A percentile compares a stretch with the other conserved stretches of the same genome.
Conservation (phyloP, 768 basidiomycete genomes). For the Steccherinum ochraceum region DNA sequence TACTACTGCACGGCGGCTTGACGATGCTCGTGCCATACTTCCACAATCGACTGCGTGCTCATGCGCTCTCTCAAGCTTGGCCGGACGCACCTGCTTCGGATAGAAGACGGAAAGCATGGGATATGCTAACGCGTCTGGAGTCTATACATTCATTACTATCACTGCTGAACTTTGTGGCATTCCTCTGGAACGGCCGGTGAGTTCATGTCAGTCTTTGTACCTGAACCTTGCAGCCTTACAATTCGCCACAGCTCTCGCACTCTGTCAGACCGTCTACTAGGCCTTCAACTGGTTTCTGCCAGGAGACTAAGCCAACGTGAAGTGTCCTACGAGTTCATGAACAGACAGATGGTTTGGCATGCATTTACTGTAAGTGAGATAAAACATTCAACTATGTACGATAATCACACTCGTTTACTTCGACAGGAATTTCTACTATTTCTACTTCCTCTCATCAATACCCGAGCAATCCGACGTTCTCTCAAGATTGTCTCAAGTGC, state of each 20-base stretch:
- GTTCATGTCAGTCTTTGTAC: constrained; percentile 20
- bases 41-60: constrained; percentile 61
- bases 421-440: constrained; percentile 96
- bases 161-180: constrained; percentile 73
- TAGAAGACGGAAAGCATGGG: constrained; percentile 69
- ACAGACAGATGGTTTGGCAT: constrained; percentile 99
- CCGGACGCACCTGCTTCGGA: constrained; percentile 85
- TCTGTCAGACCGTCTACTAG: constrained; percentile 69
- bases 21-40: constrained; percentile 77
- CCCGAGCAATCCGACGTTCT: constrained; percentile 56
- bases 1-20: constrained; percentile 63
- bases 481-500: constrained; percentile 30
- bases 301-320: constrained; percentile 66
- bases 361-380: constrained; percentile 80
- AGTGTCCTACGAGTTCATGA: constrained; percentile 98
- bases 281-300: constrained; percentile 69
- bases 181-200: constrained; percentile 84
- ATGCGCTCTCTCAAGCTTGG: constrained; percentile 84
- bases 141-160: constrained; percentile 55
- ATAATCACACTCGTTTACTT: no score
- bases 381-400: no score
- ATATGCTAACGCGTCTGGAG: constrained; percentile 57
- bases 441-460: constrained; percentile 77
- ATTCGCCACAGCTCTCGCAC: constrained; percentile 85
- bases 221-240: constrained; percentile 1